These are phyloP conservation scores for Pseudomonodictys pantanalensis DNA, from an alignment of 495 filamentous ascomycete genomes.

Conservation along the genomic window DNA sequence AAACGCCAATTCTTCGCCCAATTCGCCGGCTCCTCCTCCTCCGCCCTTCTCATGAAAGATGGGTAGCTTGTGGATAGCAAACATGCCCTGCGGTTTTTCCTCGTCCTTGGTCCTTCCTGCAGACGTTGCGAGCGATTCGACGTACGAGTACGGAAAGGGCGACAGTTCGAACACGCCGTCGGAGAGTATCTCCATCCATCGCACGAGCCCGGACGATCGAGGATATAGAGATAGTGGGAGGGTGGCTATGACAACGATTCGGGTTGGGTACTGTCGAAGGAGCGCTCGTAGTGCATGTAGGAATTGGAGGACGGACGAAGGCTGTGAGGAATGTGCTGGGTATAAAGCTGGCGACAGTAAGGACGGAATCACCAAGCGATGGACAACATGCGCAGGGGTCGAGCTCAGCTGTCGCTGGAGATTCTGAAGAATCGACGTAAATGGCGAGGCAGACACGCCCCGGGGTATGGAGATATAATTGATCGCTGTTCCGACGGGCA, in stretches of 20 bases:
- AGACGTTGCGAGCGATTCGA: slow-evolving; percentile 53
- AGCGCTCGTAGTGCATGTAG: slow-evolving; percentile 75
- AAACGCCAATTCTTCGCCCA: slow-evolving; percentile 85
- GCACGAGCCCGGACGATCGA: slow-evolving; percentile 69
- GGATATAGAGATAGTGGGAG: slow-evolving; percentile 79
- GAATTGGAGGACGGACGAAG: slow-evolving; percentile 75
- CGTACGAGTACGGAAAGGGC: slow-evolving; percentile 65
- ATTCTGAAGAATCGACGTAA: slow-evolving; percentile 59
- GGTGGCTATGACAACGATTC: slow-evolving; percentile 72
- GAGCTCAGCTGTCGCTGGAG: slow-evolving; percentile 57
- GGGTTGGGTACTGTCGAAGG: slow-evolving; percentile 60
- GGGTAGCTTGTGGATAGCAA: slow-evolving; percentile 78
- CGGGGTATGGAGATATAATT: slow-evolving; percentile 53
- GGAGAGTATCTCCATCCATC: slow-evolving; percentile 82
- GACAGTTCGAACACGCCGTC: slow-evolving; percentile 88
- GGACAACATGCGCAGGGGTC: slow-evolving; percentile 59
- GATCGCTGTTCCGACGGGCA: slow-evolving; percentile 56
- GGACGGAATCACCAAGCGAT: slow-evolving; percentile 79
- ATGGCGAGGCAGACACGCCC: slow-evolving; percentile 50
- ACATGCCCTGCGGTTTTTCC: slow-evolving; percentile 79
- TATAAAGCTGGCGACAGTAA: slow-evolving; percentile 83
- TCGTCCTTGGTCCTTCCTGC: slow-evolving; percentile 56
- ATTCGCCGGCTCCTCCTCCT: slow-evolving; percentile 64
- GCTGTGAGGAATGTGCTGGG: slow-evolving; percentile 60
- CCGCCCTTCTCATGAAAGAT: slow-evolving; percentile 86